These are phyloP conservation scores for Hamamelis virginiana DNA, from an alignment of 164 flowering plant genomes.

Conservation along the genomic window DNA sequence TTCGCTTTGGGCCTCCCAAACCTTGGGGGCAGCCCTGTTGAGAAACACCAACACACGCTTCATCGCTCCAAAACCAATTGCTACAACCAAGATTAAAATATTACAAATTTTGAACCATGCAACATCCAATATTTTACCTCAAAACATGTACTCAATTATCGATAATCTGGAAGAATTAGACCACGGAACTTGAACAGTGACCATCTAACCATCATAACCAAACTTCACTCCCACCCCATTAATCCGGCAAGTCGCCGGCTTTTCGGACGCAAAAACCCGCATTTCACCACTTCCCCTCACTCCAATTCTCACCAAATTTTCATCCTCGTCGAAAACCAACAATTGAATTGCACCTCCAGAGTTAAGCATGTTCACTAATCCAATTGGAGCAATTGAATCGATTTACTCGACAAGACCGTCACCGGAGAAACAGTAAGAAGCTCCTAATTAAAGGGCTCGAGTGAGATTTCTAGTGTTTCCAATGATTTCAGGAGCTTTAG, in stretches of 20 bases:
- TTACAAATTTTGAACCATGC: no score
- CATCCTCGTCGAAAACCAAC: slow-evolving; percentile 21
- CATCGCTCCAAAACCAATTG: no score
- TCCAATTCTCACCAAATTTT: slow-evolving; percentile 32
- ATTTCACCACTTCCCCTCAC: slow-evolving; percentile 65
- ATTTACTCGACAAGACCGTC: slow-evolving; percentile 19
- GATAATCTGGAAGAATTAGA: slow-evolving; percentile 33
- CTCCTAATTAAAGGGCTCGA: slow-evolving; percentile 60
- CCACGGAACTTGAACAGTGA: slow-evolving; percentile 59
- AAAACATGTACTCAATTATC: slow-evolving; percentile 46
- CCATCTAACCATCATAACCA: slow-evolving; percentile 44
- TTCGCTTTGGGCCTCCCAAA: no score
- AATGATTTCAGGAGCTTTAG: slow-evolving; percentile 37
- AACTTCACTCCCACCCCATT: slow-evolving; percentile 45
- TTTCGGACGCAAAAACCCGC: slow-evolving; percentile 51
- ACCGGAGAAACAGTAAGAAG: slow-evolving; percentile 68
- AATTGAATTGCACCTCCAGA: slow-evolving; percentile 65
- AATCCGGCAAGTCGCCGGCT: slow-evolving; percentile 41
- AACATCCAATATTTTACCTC: neutral
- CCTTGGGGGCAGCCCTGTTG: no score
- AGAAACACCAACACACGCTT: no score
- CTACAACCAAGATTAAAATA: no score
- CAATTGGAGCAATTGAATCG: slow-evolving; percentile 64
- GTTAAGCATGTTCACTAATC: slow-evolving; percentile 78
- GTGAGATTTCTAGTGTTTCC: slow-evolving; percentile 35